Evolutionary conservation across 345 rosid genomes (phyloP).

Genomic region (Hevea brasiliensis): DNA sequence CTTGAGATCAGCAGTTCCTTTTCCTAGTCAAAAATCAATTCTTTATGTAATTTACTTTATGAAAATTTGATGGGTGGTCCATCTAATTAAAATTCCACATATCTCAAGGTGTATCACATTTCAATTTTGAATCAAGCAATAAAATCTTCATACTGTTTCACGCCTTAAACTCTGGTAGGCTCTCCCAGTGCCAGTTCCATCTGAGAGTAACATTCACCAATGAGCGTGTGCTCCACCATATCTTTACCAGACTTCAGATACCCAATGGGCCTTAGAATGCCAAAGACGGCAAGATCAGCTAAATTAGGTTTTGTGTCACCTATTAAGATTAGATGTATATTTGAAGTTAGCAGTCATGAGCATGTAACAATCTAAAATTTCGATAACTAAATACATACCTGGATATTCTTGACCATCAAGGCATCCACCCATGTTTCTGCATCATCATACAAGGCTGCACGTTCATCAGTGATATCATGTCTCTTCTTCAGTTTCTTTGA

Average conservation of each 20-base stretch:
- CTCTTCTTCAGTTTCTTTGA: conserved; percentile 91
- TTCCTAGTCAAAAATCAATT: background rate
- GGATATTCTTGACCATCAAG: conserved; percentile 64
- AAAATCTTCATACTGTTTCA: conserved; percentile 7
- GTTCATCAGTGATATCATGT: conserved; percentile 86
- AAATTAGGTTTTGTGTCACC: conserved; percentile 82
- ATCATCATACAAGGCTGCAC: conserved; percentile 78
- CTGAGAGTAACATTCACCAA: conserved; percentile 78
- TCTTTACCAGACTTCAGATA: conserved; percentile 76
- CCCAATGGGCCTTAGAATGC: conserved; percentile 92
- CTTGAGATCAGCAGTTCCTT: background rate
- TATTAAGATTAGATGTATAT: conserved; percentile 22
- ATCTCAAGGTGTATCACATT: background rate
- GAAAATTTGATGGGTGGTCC: background rate
- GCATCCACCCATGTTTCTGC: conserved; percentile 95
- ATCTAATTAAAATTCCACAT: background rate
- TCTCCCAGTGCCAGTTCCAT: conserved; percentile 78
- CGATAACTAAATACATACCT: conserved; percentile 37
- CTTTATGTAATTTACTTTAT: background rate
- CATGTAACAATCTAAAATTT: background rate
- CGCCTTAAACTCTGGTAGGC: conserved; percentile 47
- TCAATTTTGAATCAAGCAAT: background rate
- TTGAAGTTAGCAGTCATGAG: background rate
- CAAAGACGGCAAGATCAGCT: conserved; percentile 90
- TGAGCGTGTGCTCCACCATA: conserved; percentile 83